phyloP scores from a whole-genome alignment of 805 yeast species.

The Wickerhamomyces tratensis region DNA sequence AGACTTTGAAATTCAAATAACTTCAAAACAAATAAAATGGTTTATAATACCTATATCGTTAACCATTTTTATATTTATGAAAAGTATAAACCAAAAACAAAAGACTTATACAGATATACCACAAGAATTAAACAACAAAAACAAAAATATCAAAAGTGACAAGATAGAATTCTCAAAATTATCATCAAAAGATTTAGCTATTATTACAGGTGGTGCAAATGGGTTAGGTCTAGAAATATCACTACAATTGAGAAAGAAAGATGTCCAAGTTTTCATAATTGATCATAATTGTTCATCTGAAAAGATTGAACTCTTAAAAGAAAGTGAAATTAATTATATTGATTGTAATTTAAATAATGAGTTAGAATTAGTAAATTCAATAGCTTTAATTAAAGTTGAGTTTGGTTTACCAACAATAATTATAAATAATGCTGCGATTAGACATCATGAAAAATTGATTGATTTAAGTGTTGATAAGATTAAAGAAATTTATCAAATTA shows the following conservation, averaged over 20 bases:
- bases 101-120: too few relatives aligned
- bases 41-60: too few relatives aligned
- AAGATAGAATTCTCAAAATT: conserved; percentile 7
- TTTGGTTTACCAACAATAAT: conserved; percentile 53
- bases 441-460: conserved; percentile 38
- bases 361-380: conserved; percentile 28
- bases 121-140: too few relatives aligned
- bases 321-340: conserved; percentile 33
- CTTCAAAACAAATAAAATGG: too few relatives aligned
- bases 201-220: conserved; percentile 29
- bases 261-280: conserved; percentile 16
- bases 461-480: conserved; percentile 45
- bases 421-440: conserved; percentile 78
- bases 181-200: conserved; percentile 8
- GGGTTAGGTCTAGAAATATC: conserved; percentile 25
- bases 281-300: conserved; percentile 8
- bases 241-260: conserved; percentile 5
- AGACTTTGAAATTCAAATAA: too few relatives aligned
- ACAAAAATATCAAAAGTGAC: too few relatives aligned
- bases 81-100: too few relatives aligned
- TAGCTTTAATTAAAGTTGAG: conserved; percentile 29
- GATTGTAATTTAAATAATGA: conserved; percentile 60
- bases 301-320: background rate
- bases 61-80: too few relatives aligned
- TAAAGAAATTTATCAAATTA: conserved; percentile 48